Evolutionary conservation across 495 filamentous ascomycete genomes (phyloP).

Genomic region (Cercophora samala): DNA sequence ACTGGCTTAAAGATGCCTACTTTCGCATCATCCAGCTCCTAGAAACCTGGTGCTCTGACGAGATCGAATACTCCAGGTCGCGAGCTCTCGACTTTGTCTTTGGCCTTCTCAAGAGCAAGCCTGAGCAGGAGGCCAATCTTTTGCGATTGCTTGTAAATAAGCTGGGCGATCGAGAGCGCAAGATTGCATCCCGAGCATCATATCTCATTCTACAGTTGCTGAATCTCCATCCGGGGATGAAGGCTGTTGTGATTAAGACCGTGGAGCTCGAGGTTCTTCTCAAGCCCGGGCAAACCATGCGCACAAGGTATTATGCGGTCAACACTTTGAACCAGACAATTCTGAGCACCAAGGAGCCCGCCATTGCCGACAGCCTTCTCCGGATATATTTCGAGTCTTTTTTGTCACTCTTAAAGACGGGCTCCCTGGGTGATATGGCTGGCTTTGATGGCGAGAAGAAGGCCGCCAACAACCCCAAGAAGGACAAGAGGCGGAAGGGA

Average conservation of each 20-base stretch:
- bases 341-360: constrained; percentile 73
- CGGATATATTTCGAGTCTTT: constrained; percentile 90
- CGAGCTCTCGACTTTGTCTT: constrained; percentile 84
- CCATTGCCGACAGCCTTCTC: constrained; percentile 75
- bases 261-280: constrained; percentile 87
- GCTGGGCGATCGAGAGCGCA: constrained; percentile 87
- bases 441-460: constrained; percentile 27
- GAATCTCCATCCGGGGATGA: constrained; percentile 88
- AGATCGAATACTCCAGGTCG: constrained; percentile 84
- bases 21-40: constrained; percentile 88
- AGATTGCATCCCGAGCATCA: constrained; percentile 88
- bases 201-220: constrained; percentile 89
- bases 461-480: constrained; percentile 15
- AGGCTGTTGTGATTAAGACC: constrained; percentile 72
- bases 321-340: constrained; percentile 97
- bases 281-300: constrained; percentile 75
- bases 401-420: constrained; percentile 65
- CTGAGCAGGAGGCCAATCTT: constrained; percentile 94
- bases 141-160: constrained; percentile 91
- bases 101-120: constrained; percentile 88
- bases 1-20: constrained; percentile 87
- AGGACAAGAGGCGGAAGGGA: constrained; percentile 22
- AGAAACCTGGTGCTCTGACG: constrained; percentile 87
- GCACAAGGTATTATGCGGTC: constrained; percentile 92
- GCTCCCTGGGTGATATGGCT: constrained; percentile 28